phyloP scores from a whole-genome alignment of 2,329 filamentous ascomycete species.

The Fusarium sp. region DNA sequence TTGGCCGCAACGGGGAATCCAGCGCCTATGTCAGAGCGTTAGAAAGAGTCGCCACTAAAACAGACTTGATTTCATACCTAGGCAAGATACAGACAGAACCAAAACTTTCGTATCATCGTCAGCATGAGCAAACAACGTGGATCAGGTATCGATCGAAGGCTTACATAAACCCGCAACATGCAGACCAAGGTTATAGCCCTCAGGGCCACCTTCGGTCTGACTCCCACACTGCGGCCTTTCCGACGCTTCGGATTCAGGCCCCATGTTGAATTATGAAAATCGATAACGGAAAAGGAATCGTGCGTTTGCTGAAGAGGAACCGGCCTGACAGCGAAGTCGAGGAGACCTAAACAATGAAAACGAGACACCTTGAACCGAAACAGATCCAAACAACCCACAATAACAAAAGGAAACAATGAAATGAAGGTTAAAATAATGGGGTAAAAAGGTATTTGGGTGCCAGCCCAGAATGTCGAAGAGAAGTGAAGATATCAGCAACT shows the following conservation, averaged over 20 bases:
- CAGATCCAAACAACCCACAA: background rate
- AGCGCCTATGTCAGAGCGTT: conserved; percentile 50
- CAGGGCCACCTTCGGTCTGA: background rate
- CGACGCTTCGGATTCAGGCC: background rate
- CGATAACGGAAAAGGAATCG: background rate
- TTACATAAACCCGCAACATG: conserved; percentile 49
- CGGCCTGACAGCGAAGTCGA: background rate
- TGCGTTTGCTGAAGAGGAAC: background rate
- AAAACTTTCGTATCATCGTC: conserved; percentile 39
- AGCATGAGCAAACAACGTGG: background rate
- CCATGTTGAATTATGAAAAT: background rate
- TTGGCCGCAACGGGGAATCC: conserved; percentile 66
- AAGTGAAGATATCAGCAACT: background rate
- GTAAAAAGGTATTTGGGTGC: background rate
- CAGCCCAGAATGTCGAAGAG: background rate
- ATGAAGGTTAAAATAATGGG: background rate
- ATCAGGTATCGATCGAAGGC: conserved; percentile 3
- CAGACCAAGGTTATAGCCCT: conserved; percentile 44
- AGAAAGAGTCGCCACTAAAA: background rate
- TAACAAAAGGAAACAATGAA: background rate
- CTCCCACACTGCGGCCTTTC: conserved; percentile 47
- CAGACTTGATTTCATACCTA: conserved; percentile 25
- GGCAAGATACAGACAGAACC: conserved; percentile 43
- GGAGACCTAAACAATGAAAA: background rate
- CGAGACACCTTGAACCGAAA: background rate